Evolutionary conservation across 179 eudicot species (phyloP), one percentile per base, ranked within the genome.

Genomic region (Silene vulgaris): DNA sequence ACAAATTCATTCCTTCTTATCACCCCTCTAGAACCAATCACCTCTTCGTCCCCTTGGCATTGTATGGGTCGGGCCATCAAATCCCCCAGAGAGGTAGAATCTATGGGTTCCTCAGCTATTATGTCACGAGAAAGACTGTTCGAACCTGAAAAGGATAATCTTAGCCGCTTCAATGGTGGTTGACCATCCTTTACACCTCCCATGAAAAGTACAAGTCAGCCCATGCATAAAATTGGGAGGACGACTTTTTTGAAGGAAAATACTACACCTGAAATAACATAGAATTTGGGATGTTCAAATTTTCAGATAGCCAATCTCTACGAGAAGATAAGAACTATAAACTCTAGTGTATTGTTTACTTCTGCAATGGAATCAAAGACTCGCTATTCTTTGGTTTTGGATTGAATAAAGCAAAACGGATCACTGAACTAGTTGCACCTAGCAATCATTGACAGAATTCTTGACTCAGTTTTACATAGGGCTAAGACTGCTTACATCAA

Each of bases 151-250:
- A 81, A 81, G 74, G 83, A 82, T 73, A 82, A 77, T 88, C 85
- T 85, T 67, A 79, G 79, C 74, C 89, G 88, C 81, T 86, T 89
- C 77, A 74, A 79, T 75, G 91, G 91, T 79, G 89, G 93, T 86
- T 85, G 88, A 79, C 75, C 78, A 79, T 89, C 87, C 82, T 86
- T 88, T 78, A 75, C 80, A 75, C 85, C 90, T 87, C 89, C 90
- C 92, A 89, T 89, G 90, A 86, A 87, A 87, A 76, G 86, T 75
- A 85, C 69, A 74, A 76, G 56, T 89, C 83, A 89, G 89, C 86
- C 92, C 92, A 89, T 87, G 50, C 81, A 85, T 76, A 66, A 61
- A 75, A 71, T 64, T 75, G 57, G 52, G 75, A 48, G 67, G 57
- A 37, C 74, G 72, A 71, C 76, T 78, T 64, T 9, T 63, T 19